phyloP scores from a whole-genome alignment of 768 basidiomycete genomes.

The Dendrothele bispora region DNA sequence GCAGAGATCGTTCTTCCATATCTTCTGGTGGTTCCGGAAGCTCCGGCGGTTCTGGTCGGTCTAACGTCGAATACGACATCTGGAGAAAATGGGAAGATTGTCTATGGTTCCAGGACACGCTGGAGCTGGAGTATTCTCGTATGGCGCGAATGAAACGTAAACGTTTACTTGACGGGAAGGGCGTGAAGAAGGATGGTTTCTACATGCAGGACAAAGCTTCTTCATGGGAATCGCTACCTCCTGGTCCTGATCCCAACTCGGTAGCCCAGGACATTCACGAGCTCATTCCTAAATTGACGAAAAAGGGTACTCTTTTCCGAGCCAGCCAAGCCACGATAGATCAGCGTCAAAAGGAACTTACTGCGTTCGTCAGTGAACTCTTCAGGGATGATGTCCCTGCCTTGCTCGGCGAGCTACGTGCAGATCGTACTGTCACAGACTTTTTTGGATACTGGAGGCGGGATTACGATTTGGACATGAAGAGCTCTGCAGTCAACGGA shows the following conservation, averaged over 20 bases:
- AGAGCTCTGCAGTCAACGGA: slow-evolving; percentile 23
- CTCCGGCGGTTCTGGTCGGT: slow-evolving; percentile 19
- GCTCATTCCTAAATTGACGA: slow-evolving; percentile 64
- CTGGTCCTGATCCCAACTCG: slow-evolving; percentile 76
- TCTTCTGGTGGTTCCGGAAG: slow-evolving; percentile 33
- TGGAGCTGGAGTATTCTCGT: slow-evolving; percentile 65
- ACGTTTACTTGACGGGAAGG: slow-evolving; percentile 70
- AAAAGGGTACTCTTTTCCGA: slow-evolving; percentile 73
- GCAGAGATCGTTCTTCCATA: slow-evolving; percentile 37
- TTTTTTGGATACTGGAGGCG: slow-evolving; percentile 81
- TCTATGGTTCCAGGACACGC: slow-evolving; percentile 67
- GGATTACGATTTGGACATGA: slow-evolving; percentile 62
- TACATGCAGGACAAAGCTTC: slow-evolving; percentile 72
- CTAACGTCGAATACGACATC: slow-evolving; percentile 60
- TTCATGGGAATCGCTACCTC: slow-evolving; percentile 83
- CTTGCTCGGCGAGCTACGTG: slow-evolving; percentile 65
- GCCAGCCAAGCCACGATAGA: slow-evolving; percentile 66
- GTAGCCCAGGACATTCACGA: slow-evolving; percentile 70
- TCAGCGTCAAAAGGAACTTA: slow-evolving; percentile 61
- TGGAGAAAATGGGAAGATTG: slow-evolving; percentile 87
- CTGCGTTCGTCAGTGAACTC: slow-evolving; percentile 55
- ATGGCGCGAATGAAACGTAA: slow-evolving; percentile 67
- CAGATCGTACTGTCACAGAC: slow-evolving; percentile 57
- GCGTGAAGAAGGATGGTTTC: slow-evolving; percentile 73
- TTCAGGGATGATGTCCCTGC: slow-evolving; percentile 62